Percentiles rank a stretch among this genome's conserved stretches.
These are phyloP conservation scores for Syzygium grande DNA, from an alignment of 345 rosid species.

Conservation along the genomic window DNA sequence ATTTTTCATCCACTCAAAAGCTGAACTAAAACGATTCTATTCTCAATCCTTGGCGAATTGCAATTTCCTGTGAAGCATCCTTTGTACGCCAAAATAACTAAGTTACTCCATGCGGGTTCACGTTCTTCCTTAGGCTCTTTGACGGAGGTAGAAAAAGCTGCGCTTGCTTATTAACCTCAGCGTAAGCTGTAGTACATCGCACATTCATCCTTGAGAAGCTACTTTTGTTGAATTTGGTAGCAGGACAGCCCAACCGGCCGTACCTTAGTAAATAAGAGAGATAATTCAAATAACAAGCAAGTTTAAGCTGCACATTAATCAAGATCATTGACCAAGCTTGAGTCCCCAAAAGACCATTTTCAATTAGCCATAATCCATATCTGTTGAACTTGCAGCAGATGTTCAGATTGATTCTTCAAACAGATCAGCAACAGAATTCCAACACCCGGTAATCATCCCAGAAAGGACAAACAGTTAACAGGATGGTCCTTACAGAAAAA, in stretches of 20 bases:
- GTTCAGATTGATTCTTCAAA: background rate
- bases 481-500: background rate
- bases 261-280: background rate
- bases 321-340: background rate
- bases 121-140: background rate
- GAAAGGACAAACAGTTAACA: background rate
- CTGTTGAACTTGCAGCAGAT: background rate
- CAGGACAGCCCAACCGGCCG: background rate
- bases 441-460: background rate
- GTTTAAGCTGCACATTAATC: background rate
- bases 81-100: background rate
- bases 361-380: background rate
- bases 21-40: background rate
- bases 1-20: background rate
- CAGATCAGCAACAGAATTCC: background rate
- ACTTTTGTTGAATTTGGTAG: background rate
- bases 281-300: background rate
- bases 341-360: background rate
- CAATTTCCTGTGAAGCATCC: background rate
- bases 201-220: background rate
- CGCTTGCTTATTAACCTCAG: background rate
- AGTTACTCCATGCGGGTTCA: background rate
- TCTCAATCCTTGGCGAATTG: background rate
- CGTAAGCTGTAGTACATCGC: background rate
- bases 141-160: background rate